phyloP scores from a whole-genome alignment of 129 eudicot genomes.

The Daucus carota region DNA sequence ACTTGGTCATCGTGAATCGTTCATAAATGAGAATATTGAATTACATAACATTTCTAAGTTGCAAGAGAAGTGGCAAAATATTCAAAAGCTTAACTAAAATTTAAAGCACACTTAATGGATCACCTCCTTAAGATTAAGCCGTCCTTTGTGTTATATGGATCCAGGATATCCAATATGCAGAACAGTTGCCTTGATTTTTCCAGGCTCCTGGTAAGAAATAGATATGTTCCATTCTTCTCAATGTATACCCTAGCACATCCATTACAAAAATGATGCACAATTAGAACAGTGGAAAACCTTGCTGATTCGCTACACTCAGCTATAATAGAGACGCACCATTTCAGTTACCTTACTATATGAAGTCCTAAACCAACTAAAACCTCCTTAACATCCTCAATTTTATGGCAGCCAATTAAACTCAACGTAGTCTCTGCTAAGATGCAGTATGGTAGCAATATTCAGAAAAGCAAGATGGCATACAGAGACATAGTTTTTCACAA shows the following conservation, averaged over 20 bases:
- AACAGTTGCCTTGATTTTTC: slow-evolving; percentile 51
- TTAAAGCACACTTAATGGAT: slow-evolving; percentile 7
- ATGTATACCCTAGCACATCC: slow-evolving; percentile 39
- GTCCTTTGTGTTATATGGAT: slow-evolving; percentile 22
- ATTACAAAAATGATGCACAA: neutral
- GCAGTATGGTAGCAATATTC: slow-evolving; percentile 11
- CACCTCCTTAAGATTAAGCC: slow-evolving; percentile 44
- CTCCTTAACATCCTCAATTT: slow-evolving; percentile 48
- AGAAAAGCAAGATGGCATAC: slow-evolving; percentile 1
- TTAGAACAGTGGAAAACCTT: slow-evolving; percentile 9
- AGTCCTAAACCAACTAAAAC: slow-evolving; percentile 66
- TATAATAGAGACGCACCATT: neutral
- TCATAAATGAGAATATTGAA: neutral
- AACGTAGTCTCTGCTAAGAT: slow-evolving; percentile 30
- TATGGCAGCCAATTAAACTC: slow-evolving; percentile 39
- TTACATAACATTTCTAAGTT: neutral
- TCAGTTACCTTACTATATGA: slow-evolving; percentile 46
- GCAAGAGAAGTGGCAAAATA: neutral
- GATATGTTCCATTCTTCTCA: slow-evolving; percentile 35
- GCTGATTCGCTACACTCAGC: neutral
- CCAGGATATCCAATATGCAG: slow-evolving; percentile 36
- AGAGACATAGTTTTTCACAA: slow-evolving; percentile 19
- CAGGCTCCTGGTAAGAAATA: slow-evolving; percentile 38
- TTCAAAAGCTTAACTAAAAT: neutral
- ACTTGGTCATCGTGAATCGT: neutral